A percentile compares a stretch with the other conserved stretches of the same genome.
phyloP scores from a whole-genome alignment of 2,329 filamentous ascomycete genomes.

The Aspergillus thermomutatus region DNA sequence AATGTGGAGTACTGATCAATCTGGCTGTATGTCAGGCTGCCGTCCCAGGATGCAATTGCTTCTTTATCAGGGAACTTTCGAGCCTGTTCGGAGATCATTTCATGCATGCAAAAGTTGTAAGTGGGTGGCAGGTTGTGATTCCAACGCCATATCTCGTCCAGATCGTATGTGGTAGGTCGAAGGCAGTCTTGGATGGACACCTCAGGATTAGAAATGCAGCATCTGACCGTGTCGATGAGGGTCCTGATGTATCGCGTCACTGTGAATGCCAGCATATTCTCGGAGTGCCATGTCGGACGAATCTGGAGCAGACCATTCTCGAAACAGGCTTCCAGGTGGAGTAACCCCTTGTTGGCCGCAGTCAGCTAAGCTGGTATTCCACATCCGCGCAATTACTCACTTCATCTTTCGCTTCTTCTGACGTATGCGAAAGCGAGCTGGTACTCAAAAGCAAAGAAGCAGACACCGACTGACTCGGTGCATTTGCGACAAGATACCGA shows the following conservation, averaged over 20 bases:
- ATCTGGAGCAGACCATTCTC: slow-evolving; percentile 30
- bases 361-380: background rate
- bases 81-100: slow-evolving; percentile 38
- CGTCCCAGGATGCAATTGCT: slow-evolving; percentile 32
- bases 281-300: slow-evolving; percentile 41
- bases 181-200: slow-evolving; percentile 32
- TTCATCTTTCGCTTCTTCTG: slow-evolving; percentile 20
- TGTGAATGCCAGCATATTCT: slow-evolving; percentile 43
- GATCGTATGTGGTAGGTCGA: slow-evolving; percentile 34
- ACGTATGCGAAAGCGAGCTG: slow-evolving; percentile 13
- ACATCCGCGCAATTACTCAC: slow-evolving; percentile 7
- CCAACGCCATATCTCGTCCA: slow-evolving; percentile 48
- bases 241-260: slow-evolving; percentile 42
- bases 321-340: slow-evolving; percentile 34
- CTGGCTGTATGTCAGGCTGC: slow-evolving; percentile 27
- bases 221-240: slow-evolving; percentile 40
- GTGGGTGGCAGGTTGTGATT: slow-evolving; percentile 45
- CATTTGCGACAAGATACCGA: slow-evolving; percentile 17
- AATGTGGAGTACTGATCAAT: slow-evolving; percentile 35
- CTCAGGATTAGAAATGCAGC: slow-evolving; percentile 29
- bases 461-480: background rate
- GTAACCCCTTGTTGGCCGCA: slow-evolving; percentile 21
- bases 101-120: slow-evolving; percentile 47
- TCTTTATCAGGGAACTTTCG: slow-evolving; percentile 21
- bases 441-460: slow-evolving; percentile 24